Percentiles rank a stretch among this genome's conserved stretches.
Conservation (phyloP, 2,329 filamentous ascomycete species). For the Hyphodiscus sp. region DNA sequence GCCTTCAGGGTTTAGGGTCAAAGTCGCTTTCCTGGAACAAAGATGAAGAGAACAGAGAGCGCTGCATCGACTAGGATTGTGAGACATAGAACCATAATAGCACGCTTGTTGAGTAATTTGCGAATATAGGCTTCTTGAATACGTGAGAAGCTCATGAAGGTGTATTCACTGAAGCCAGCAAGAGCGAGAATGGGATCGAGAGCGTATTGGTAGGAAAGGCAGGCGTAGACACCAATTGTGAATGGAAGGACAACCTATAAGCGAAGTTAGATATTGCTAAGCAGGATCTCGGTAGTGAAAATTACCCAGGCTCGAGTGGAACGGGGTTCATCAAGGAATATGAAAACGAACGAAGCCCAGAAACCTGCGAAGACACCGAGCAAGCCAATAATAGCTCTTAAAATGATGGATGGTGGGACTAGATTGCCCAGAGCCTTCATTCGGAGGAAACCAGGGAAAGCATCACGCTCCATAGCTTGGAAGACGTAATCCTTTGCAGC, state of each 20-base stretch:
- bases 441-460: conserved; percentile 93
- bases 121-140: conserved; percentile 90
- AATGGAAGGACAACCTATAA: conserved; percentile 76
- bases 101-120: conserved; percentile 75
- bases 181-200: conserved; percentile 88
- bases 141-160: conserved; percentile 82
- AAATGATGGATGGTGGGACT: conserved; percentile 81
- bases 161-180: conserved; percentile 91
- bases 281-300: conserved; percentile 14
- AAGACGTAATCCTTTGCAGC: conserved; percentile 98
- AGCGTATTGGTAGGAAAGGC: conserved; percentile 90
- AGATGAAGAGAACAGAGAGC: conserved; percentile 85
- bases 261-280: conserved; percentile 27
- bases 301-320: conserved; percentile 77
- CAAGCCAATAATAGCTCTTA: conserved; percentile 79
- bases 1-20: conserved; percentile 32
- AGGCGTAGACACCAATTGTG: conserved; percentile 80
- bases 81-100: conserved; percentile 71
- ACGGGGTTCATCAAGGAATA: conserved; percentile 77
- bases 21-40: conserved; percentile 83
- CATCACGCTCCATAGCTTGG: conserved; percentile 98
- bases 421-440: conserved; percentile 95
- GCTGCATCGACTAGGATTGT: conserved; percentile 72
- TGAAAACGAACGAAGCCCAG: conserved; percentile 89
- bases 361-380: conserved; percentile 84